Conservation (phyloP, 2,329 filamentous ascomycete species). For the Colletotrichum viniferum region DNA sequence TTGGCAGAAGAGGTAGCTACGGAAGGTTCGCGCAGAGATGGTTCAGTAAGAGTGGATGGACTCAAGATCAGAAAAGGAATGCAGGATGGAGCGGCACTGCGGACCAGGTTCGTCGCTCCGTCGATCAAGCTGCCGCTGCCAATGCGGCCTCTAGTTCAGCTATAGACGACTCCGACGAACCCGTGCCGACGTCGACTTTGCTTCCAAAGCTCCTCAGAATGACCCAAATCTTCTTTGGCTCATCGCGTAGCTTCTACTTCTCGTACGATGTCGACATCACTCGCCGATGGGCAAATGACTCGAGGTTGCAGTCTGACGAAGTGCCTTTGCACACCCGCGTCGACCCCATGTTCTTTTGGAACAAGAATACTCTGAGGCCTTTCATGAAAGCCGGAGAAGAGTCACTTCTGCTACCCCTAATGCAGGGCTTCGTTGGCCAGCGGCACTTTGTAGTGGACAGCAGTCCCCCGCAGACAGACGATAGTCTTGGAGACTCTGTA, state of each 20-base stretch:
- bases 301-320: conserved; percentile 47
- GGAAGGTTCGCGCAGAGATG: conserved; percentile 88
- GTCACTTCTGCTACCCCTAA: conserved; percentile 75
- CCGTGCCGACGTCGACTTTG: conserved; percentile 50
- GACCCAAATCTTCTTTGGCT: conserved; percentile 81
- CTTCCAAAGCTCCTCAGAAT: conserved; percentile 86
- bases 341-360: conserved; percentile 91
- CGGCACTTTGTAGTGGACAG: conserved; percentile 76
- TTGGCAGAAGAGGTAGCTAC: conserved; percentile 81
- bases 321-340: conserved; percentile 73
- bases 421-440: conserved; percentile 96
- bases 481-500: conserved; percentile 47
- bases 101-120: conserved; percentile 11
- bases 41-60: conserved; percentile 88
- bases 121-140: conserved; percentile 19
- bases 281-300: conserved; percentile 54
- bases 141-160: conserved; percentile 32
- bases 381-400: conserved; percentile 79
- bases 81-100: conserved; percentile 66
- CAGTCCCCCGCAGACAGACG: conserved; percentile 59
- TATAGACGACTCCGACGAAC: conserved; percentile 42
- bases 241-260: conserved; percentile 88
- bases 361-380: conserved; percentile 72
- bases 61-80: conserved; percentile 69
- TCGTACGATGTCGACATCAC: conserved; percentile 96